Percentiles rank a stretch among this genome's conserved stretches.
Evolutionary conservation across 148 eudicot genomes (phyloP).

Genomic region (Fagopyrum esculentum): DNA sequence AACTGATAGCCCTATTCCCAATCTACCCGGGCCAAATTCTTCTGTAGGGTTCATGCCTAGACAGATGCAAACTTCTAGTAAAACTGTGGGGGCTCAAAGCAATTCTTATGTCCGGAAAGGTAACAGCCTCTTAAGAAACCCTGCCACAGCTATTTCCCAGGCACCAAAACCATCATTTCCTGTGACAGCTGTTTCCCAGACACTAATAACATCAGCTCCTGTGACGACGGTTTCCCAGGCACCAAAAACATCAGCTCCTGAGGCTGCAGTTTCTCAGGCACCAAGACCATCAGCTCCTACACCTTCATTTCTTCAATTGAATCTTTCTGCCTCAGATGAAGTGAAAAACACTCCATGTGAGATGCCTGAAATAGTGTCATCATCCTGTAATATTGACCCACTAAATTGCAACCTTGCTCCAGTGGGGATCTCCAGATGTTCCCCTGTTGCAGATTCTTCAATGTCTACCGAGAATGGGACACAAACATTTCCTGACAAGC

Average conservation of each 20-base stretch:
- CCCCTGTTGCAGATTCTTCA: conserved; percentile 24
- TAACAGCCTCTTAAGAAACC: conserved; percentile 71
- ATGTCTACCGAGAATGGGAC: conserved; percentile 24
- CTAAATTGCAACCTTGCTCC: conserved; percentile 18
- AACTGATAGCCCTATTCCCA: conserved; percentile 32
- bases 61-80: conserved; percentile 24
- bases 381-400: conserved; percentile 28
- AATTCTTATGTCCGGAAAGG: conserved; percentile 77
- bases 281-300: conserved; percentile 18
- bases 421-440: conserved; percentile 27
- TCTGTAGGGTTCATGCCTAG: conserved; percentile 22
- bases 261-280: conserved; percentile 23
- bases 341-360: conserved; percentile 26
- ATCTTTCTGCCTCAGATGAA: conserved; percentile 23
- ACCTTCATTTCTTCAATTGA: conserved; percentile 27
- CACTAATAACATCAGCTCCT: conserved; percentile 4
- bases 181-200: conserved; percentile 24
- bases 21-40: conserved; percentile 27
- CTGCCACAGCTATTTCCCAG: conserved; percentile 26
- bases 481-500: conserved; percentile 22
- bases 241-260: conserved; percentile 8
- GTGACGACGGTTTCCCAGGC: conserved; percentile 24
- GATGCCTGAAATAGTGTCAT: conserved; percentile 42
- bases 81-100: conserved; percentile 25
- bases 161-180: conserved; percentile 15